Evolutionary conservation across 2,329 filamentous ascomycete genomes (phyloP).

Genomic region (Fusarium sp.): DNA sequence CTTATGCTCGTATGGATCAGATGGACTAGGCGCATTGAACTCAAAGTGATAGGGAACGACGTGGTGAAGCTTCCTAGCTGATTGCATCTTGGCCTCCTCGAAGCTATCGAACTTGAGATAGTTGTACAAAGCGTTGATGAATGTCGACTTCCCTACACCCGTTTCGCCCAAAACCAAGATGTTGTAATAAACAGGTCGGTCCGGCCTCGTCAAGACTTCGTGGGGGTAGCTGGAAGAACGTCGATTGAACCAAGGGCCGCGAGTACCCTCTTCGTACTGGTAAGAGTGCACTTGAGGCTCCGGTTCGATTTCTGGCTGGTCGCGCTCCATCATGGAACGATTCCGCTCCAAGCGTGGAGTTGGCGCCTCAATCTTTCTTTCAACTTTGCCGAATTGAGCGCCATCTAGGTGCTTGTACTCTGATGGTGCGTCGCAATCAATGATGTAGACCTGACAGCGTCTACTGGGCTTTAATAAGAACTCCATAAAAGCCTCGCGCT

Average conservation of each 20-base stretch:
- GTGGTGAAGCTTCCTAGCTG: neutral
- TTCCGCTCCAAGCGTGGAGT: neutral
- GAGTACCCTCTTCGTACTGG: slow-evolving; percentile 45
- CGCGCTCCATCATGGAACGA: neutral
- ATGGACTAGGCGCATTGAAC: neutral
- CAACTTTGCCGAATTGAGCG: neutral
- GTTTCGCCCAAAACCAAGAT: slow-evolving; percentile 61
- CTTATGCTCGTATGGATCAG: neutral
- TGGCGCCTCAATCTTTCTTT: neutral
- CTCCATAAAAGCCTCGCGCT: neutral
- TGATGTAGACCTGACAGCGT: slow-evolving; percentile 17
- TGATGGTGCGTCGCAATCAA: slow-evolving; percentile 32
- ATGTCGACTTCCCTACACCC: slow-evolving; percentile 61
- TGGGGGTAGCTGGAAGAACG: neutral
- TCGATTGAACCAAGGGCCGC: no score
- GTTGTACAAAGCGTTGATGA: slow-evolving; percentile 61
- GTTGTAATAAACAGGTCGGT: slow-evolving; percentile 49
- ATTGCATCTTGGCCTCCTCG: slow-evolving; percentile 48
- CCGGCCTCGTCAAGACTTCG: neutral
- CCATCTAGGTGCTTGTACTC: neutral
- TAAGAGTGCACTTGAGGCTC: neutral
- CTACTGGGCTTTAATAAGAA: neutral
- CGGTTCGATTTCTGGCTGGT: neutral
- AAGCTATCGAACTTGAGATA: slow-evolving; percentile 54
- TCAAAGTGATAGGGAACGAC: slow-evolving; percentile 36